Base-by-base conservation (phyloP, 495 filamentous ascomycete species). In the Penicillium daleae region DNA sequence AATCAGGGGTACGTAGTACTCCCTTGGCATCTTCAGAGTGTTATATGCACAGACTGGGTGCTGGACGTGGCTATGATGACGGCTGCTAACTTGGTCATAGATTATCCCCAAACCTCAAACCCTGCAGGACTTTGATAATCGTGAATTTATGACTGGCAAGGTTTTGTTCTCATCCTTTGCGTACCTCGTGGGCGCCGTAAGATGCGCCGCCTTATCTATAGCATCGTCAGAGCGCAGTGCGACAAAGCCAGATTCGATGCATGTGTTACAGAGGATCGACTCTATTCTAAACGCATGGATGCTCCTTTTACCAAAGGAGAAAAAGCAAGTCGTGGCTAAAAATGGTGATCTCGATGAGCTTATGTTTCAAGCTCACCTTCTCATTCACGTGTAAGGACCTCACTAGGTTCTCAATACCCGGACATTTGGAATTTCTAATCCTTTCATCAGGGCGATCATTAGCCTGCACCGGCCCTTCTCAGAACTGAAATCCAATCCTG, bases 141-240 rank as follows among this genome's bases (percentile, higher is more conserved):
- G n/a, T n/a, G n/a, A n/a, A n/a, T n/a, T n/a, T n/a, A n/a, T n/a
- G 3, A 76, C 40, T n/a, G n/a, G n/a, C 7, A 84, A 88, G 42
- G 81, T 86, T 29, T 78, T 79, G 17, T 93, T 91, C 68, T 92
- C 90, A 17, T 92, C 90, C 4, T 92, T 89, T 61, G 80, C 90
- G 4, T 93, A 93, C 66, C 88, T 90, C 12, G 86, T 93, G 52
- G 79, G 81, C 39, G 79, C 81, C 12, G 74, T 81, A 6, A 76
- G 70, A 24, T 71, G 74, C 46, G 51, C 64, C 0, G 74, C 64
- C 22, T 35, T 76, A 56, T 68, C 66, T 1, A 60, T 57, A 27
- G 52, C 31, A 9, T n/a, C n/a, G n/a, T 12, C 33, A 37, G 15
- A 15, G 6, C 42, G 51, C 3, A 59, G 61, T 0, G 57, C 8